Base-by-base conservation (phyloP, 345 rosid genomes). In the Syzygium aromaticum region DNA sequence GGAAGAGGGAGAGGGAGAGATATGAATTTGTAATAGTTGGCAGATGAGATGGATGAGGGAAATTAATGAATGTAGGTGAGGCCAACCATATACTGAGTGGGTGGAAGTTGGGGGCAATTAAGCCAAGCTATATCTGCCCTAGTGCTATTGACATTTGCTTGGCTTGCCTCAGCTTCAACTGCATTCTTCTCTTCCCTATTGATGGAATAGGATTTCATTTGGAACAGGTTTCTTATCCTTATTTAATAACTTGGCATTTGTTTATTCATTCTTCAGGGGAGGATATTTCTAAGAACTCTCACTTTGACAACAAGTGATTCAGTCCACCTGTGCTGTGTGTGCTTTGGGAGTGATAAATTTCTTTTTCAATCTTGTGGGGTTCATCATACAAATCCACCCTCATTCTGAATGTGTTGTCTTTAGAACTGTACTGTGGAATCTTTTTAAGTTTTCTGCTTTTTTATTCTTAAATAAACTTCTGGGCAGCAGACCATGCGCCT, bases 21-120 rank as follows among this genome's bases (percentile, higher is more conserved):
- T 59, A 84, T 57, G 86, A 63, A 86, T 25, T 52, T 54, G 87
- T 80, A 46, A 83, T 87, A 23, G 87, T 83, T 38, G 84, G 89
- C 87, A 73, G 91, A 77, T 90, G 88, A 84, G 94, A 89, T 88
- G 57, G 90, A 89, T 89, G 91, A 84, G 77, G 90, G 25, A 86
- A 88, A 89, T 92, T 87, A 93, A 91, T 93, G 93, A 87, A 73
- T 92, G 84, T 86, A 84, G 93, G 88, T 90, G 92, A 49, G 88
- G 91, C 90, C 94, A 89, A 89, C 91, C 86, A 51, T 57, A 85
- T 43, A 84, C 85, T 30, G 85, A 91, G 91, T 89, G 90, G 95
- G 90, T 90, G 92, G 90, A 8, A 12, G 92, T 90, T 92, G 91
- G 91, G 92, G 83, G 91, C 93, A 89, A 92, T 93, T 89, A 92